phyloP scores from a whole-genome alignment of 2,329 filamentous ascomycete species.

The Neoarthrinium moseri region DNA sequence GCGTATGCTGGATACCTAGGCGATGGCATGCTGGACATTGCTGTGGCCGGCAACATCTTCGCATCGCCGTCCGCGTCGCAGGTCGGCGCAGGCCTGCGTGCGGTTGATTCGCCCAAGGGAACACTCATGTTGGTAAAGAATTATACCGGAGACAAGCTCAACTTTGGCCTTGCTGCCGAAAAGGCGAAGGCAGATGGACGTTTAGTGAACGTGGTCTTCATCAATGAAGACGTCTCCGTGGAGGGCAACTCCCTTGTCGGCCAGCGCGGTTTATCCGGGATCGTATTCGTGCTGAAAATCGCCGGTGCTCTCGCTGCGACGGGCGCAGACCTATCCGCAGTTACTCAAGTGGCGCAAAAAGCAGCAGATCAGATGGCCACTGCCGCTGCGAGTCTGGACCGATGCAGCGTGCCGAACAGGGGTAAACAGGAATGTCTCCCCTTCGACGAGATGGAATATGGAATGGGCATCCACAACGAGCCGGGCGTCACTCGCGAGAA shows the following conservation, averaged over 20 bases:
- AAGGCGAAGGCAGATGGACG: conserved; percentile 16
- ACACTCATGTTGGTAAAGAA: conserved; percentile 16
- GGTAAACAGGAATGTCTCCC: background rate
- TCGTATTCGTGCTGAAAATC: background rate
- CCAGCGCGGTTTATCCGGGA: background rate
- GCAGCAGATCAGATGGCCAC: background rate
- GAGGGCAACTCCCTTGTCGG: background rate
- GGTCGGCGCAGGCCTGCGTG: conserved; percentile 13
- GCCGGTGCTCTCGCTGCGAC: background rate
- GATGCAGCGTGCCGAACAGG: background rate
- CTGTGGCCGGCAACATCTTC: conserved; percentile 24
- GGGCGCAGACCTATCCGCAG: background rate
- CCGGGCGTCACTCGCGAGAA: background rate
- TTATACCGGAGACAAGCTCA: conserved; percentile 21
- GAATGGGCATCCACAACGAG: conserved; percentile 3
- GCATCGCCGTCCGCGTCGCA: conserved; percentile 22
- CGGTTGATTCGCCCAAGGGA: background rate
- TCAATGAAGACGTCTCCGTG: conserved; percentile 20
- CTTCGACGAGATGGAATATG: background rate
- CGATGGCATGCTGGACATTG: conserved; percentile 19
- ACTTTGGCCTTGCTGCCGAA: conserved; percentile 20
- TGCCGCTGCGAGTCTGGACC: background rate
- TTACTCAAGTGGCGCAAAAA: background rate
- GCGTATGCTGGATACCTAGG: conserved; percentile 23
- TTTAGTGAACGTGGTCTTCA: conserved; percentile 18